These are phyloP conservation scores for Striga hermonthica DNA, from an alignment of 305 asterid genomes.

Conservation along the genomic window DNA sequence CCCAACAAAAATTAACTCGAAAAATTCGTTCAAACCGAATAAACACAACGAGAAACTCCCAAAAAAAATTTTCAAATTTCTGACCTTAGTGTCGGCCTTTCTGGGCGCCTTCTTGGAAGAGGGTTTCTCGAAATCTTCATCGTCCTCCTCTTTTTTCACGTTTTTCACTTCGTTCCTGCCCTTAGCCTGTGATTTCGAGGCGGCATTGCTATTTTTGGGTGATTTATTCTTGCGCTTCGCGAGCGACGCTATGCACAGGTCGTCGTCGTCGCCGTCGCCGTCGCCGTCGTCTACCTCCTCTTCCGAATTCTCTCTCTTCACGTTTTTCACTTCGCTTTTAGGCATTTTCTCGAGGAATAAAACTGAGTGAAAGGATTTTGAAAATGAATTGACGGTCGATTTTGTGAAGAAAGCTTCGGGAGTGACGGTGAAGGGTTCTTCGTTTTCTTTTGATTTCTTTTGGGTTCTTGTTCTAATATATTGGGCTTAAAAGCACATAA, in stretches of 20 bases:
- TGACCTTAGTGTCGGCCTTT: slow-evolving; percentile 40
- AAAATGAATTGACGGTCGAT: background rate
- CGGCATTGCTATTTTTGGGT: slow-evolving; percentile 38
- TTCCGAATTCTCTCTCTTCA: slow-evolving; percentile 45
- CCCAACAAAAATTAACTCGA: background rate
- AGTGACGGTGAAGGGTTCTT: no score
- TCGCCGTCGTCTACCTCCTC: slow-evolving; percentile 39
- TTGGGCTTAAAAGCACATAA: no score
- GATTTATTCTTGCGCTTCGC: slow-evolving; percentile 38
- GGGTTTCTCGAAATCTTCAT: slow-evolving; percentile 42
- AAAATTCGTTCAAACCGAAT: slow-evolving; percentile 4
- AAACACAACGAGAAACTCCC: background rate
- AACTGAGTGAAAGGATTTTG: background rate
- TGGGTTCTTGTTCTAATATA: no score
- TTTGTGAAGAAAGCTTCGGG: background rate
- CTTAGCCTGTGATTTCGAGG: slow-evolving; percentile 37
- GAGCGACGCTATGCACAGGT: slow-evolving; percentile 33
- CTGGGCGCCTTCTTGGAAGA: slow-evolving; percentile 35
- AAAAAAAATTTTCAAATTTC: background rate
- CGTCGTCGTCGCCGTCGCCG: slow-evolving; percentile 33
- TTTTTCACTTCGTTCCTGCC: slow-evolving; percentile 41
- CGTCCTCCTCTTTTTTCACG: slow-evolving; percentile 42
- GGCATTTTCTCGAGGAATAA: slow-evolving; percentile 37
- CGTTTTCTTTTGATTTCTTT: no score
- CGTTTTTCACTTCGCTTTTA: slow-evolving; percentile 36